Evolutionary conservation across 2,329 filamentous ascomycete species (phyloP), one percentile per base, ranked within the genome.

Genomic region (Penicillium fuscoglaucum): DNA sequence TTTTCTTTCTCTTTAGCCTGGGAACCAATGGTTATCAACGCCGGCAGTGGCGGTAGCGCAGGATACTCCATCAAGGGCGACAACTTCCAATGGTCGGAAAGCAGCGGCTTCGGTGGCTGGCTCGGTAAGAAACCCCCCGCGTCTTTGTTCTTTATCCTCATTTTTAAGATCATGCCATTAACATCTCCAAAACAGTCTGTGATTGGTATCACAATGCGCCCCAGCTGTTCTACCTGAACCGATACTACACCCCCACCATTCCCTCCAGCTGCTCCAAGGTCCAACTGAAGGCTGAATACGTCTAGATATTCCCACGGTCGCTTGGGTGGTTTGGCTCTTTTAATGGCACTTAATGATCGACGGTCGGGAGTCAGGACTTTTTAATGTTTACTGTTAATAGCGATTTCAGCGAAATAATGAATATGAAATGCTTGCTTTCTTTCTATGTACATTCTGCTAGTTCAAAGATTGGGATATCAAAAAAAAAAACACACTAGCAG

Each of bases 151-250:
- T 35, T 53, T 40, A 8, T 33, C 33, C 19, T 41, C 31, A 21
- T 28, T 47, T 48, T 39, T 5, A 29, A 6, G n/a, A 21, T 21
- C 21, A 33, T 61, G 44, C n/a, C 15, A 52, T 54, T 59, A 51
- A 59, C 33, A 8, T 52, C 3, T 17, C 49, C 17, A 26, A 19
- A n/a, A 37, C 55, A 77, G 75, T 74, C 8, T 78, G 75, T 59
- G 71, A 77, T 51, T 77, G 75, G 75, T 71, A 63, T 60, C 75
- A 78, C 64, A 71, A 70, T 39, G 67, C 66, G 21, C 74, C 75
- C 28, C 75, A 78, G 60, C 68, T 78, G 9, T 78, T 77, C 68
- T 77, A 72, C 61, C 50, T 74, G 8, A 64, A 71, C 55, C 39
- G 62, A 13, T 68, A 64, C 46, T 63, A 67, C 45, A 29, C 59